Conservation (phyloP, 148 eudicot genomes). For the Nyssa sinensis region DNA sequence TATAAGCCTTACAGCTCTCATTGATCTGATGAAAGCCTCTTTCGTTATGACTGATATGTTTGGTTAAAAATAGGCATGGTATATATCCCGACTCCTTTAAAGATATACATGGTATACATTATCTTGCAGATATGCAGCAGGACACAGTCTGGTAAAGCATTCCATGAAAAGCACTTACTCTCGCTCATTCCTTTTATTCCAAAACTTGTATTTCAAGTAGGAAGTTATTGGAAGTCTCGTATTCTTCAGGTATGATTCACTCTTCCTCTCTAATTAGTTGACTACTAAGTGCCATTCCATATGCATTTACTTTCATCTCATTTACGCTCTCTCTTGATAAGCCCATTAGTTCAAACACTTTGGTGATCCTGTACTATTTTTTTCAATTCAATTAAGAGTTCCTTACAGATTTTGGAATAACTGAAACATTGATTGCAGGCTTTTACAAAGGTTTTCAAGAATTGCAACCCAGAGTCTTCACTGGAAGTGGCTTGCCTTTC, state of each 20-base stretch:
- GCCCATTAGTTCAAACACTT: background rate
- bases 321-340: background rate
- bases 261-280: background rate
- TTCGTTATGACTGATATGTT: too few relatives aligned
- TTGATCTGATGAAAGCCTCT: background rate
- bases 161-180: slow-evolving; percentile 59
- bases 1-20: background rate
- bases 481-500: slow-evolving; percentile 73
- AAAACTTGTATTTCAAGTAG: slow-evolving; percentile 47
- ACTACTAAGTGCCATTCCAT: background rate
- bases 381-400: background rate
- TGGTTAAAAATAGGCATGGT: background rate
- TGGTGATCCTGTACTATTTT: slow-evolving; percentile 2
- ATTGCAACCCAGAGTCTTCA: slow-evolving; percentile 58
- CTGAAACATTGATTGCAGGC: slow-evolving; percentile 49
- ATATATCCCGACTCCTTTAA: background rate
- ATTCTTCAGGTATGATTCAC: slow-evolving; percentile 60
- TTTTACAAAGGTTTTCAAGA: slow-evolving; percentile 61
- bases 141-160: slow-evolving; percentile 36
- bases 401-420: background rate
- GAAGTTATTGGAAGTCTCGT: slow-evolving; percentile 51
- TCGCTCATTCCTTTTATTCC: slow-evolving; percentile 72
- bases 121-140: slow-evolving; percentile 50
- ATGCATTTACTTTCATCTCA: background rate
- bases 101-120: background rate